Conservation (phyloP, 441 rosid species). For the Syzygium syzygioides region DNA sequence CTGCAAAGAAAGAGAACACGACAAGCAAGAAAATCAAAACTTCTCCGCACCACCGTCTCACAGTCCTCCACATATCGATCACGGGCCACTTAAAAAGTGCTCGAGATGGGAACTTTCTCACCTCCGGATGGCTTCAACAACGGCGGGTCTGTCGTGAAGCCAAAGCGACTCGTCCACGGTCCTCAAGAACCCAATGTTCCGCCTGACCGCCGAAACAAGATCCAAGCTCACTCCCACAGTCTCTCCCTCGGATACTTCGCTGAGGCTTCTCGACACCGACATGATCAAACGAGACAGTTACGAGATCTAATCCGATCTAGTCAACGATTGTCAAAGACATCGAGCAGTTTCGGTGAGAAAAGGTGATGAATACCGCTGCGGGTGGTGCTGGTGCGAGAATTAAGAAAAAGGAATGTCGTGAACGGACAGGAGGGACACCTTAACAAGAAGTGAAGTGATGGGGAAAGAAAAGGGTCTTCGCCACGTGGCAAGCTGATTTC, state of each 20-base stretch:
- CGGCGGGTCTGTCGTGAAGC: constrained; percentile 47
- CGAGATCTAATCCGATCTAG: background rate
- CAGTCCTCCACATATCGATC: background rate
- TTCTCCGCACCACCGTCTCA: background rate
- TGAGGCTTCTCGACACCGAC: constrained; percentile 39
- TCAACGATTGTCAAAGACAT: background rate
- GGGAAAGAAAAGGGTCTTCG: background rate
- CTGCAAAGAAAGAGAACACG: constrained; percentile 22
- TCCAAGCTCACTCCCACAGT: constrained; percentile 42
- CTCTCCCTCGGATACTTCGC: constrained; percentile 51
- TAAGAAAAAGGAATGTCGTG: background rate
- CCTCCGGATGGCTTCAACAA: constrained; percentile 77
- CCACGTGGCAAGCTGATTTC: background rate
- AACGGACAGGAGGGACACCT: background rate
- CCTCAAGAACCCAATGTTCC: constrained; percentile 53
- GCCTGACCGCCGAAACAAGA: constrained; percentile 66
- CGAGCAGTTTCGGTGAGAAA: background rate
- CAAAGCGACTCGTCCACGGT: constrained; percentile 50
- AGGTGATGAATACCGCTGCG: background rate
- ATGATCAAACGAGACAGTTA: constrained; percentile 22
- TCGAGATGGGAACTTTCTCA: background rate
- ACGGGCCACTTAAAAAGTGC: background rate
- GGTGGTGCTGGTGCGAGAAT: background rate
- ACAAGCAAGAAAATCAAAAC: background rate
- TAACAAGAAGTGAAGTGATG: background rate